Base-by-base conservation (phyloP, 1,284 basidiomycete species). In the Naganishia sp. region DNA sequence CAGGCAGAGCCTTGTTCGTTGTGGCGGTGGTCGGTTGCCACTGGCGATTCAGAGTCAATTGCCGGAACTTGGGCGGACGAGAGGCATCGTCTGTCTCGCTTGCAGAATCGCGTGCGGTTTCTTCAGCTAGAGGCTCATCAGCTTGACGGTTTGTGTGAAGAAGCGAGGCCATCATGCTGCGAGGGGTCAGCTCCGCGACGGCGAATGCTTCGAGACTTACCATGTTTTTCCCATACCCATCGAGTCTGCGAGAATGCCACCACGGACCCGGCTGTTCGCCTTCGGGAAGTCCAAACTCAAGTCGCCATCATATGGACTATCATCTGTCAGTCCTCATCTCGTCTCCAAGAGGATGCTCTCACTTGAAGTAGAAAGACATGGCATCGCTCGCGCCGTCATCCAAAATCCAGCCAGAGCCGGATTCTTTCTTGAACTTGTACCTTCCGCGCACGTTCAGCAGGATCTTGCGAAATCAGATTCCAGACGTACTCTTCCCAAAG, bases 221-320 rank as follows among this genome's bases (percentile, higher is more conserved):
- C 78, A 79, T 6, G 95, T 97, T 81, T 99, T 99, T 4, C 95
- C 95, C 87, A 98, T 91, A 10, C 94, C 79, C 80, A 81, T 81
- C 0, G 78, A 74, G 59, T 81, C 80, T 0, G 80, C 80, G 21
- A 81, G 65, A 25, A 81, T 80, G 9, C 80, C 80, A 6, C 94
- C 94, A 71, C 86, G 85, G 59, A 90, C 88, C 67, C 86, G 87
- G 55, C 86, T 85, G 73, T 93, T 88, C 0, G 90, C 87, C 70
- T 84, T 88, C 0, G 94, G 95, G 70, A 97, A 94, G 18, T 88
- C 84, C 36, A 97, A 81, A 71, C 88, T 92, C 50, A 98, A 82
- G 76, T 98, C 93, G n/a, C 95, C 94, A n/a, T 92, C 92, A 75
- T 92, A 93, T 1, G 90, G 86, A 71, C 92, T 94, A 82, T 76